Percentiles rank a stretch among this genome's conserved stretches.
Conservation (phyloP, 2,329 filamentous ascomycete genomes). For the Fusarium tuaranense region DNA sequence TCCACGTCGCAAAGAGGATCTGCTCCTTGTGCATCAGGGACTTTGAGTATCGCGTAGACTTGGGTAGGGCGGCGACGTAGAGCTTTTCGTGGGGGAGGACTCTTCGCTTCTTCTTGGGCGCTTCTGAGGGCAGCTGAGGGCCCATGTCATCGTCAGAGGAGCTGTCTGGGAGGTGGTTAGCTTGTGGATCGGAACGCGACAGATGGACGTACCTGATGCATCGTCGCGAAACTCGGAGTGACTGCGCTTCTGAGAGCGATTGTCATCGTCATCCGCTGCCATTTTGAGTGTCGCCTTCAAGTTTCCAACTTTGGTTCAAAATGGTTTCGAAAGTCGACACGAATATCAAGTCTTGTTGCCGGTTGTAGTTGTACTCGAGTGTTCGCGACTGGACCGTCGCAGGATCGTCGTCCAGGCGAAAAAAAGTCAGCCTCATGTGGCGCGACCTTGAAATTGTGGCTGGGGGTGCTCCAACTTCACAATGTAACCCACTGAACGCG, state of each 20-base stretch:
- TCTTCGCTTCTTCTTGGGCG: constrained; percentile 90
- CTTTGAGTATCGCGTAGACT: constrained; percentile 86
- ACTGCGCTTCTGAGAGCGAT: constrained; percentile 59
- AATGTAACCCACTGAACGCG: background rate
- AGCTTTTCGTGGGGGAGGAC: constrained; percentile 95
- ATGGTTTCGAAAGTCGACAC: constrained; percentile 1
- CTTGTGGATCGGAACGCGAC: constrained; percentile 1
- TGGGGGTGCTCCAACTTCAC: background rate
- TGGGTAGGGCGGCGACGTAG: constrained; percentile 89
- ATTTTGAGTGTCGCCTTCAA: constrained; percentile 28
- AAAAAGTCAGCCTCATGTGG: constrained; percentile 43
- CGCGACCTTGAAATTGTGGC: constrained; percentile 36
- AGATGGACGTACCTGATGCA: constrained; percentile 53
- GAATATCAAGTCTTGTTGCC: background rate
- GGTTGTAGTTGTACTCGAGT: constrained; percentile 20
- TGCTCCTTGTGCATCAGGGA: constrained; percentile 99
- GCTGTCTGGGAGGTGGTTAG: constrained; percentile 58
- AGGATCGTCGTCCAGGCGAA: constrained; percentile 26
- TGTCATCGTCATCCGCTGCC: constrained; percentile 49
- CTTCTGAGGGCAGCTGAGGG: constrained; percentile 85
- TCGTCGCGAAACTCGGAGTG: constrained; percentile 67
- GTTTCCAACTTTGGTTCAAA: background rate
- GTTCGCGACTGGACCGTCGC: constrained; percentile 9
- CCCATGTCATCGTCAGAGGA: constrained; percentile 95
- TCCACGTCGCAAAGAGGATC: constrained; percentile 87